Conservation (phyloP, 805 yeast genomes). For the Cyberlindnera nakhonratchasimensis region DNA sequence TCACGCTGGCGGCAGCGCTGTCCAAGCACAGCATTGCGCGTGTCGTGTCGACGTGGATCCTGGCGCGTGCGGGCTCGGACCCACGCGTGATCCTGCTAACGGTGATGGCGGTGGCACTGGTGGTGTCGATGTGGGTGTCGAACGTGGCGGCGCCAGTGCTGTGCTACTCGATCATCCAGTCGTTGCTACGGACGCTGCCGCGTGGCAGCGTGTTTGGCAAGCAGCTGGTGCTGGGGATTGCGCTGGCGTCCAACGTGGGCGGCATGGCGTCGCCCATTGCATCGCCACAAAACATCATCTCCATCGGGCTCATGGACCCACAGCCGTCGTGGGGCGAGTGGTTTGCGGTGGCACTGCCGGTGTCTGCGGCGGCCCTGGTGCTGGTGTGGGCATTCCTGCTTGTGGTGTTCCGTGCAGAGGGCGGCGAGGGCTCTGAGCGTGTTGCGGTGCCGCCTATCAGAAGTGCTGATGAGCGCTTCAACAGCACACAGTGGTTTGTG, state of each 20-base stretch:
- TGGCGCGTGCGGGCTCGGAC: conserved; percentile 80
- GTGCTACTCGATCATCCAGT: conserved; percentile 88
- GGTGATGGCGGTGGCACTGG: conserved; percentile 81
- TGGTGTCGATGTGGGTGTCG: conserved; percentile 92
- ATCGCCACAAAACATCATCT: conserved; percentile 93
- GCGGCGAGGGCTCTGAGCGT: no score
- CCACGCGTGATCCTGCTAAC: conserved; percentile 75
- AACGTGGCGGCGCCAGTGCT: conserved; percentile 97
- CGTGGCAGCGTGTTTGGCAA: conserved; percentile 73
- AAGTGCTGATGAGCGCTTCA: conserved; percentile 61
- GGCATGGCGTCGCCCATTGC: conserved; percentile 98
- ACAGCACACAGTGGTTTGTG: conserved; percentile 72
- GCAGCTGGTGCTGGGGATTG: conserved; percentile 86
- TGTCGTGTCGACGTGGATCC: conserved; percentile 73
- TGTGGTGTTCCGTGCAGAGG: conserved; percentile 58
- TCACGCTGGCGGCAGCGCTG: conserved; percentile 90
- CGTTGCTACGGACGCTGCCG: conserved; percentile 79
- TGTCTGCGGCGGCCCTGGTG: conserved; percentile 57
- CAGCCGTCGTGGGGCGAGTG: conserved; percentile 87
- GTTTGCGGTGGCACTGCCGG: conserved; percentile 87
- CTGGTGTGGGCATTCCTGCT: conserved; percentile 72
- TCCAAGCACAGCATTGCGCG: conserved; percentile 90
- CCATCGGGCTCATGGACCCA: conserved; percentile 83
- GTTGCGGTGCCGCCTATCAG: conserved; percentile 46
- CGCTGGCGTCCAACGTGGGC: conserved; percentile 88